A percentile compares a stretch with the other conserved stretches of the same genome.
Conservation (phyloP, 768 basidiomycete species). For the Mrakia gelida region DNA sequence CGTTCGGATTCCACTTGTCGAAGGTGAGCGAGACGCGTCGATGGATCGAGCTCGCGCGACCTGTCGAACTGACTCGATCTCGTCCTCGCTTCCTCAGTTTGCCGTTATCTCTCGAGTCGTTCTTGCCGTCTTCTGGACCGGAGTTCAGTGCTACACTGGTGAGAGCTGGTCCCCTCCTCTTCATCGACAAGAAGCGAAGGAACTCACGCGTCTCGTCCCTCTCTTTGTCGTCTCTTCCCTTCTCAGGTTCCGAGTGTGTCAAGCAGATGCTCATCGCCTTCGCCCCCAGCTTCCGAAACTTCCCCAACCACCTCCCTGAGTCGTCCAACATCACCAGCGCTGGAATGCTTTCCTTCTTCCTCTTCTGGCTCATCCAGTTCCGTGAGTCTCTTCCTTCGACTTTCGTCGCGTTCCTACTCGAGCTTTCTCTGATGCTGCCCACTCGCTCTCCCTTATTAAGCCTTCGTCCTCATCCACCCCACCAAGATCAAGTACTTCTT, state of each 20-base stretch:
- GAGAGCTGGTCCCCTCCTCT: background rate
- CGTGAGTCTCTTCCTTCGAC: background rate
- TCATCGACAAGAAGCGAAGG: background rate
- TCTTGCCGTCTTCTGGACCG: slow-evolving; percentile 28
- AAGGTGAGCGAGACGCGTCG: background rate
- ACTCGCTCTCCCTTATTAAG: background rate
- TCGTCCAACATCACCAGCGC: slow-evolving; percentile 36
- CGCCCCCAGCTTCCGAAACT: slow-evolving; percentile 33
- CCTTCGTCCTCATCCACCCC: slow-evolving; percentile 51
- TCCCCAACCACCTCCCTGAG: slow-evolving; percentile 38
- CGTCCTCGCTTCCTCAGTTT: background rate
- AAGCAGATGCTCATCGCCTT: slow-evolving; percentile 15
- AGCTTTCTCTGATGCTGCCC: background rate
- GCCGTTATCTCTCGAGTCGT: slow-evolving; percentile 29
- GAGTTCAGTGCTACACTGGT: slow-evolving; percentile 31
- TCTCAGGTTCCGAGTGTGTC: slow-evolving; percentile 5
- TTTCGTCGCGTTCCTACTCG: background rate
- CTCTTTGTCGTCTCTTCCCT: background rate
- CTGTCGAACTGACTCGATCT: background rate
- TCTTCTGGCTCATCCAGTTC: slow-evolving; percentile 34
- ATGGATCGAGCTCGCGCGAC: background rate
- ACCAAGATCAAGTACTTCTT: slow-evolving; percentile 74
- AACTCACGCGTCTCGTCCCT: background rate
- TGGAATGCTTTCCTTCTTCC: slow-evolving; percentile 36
- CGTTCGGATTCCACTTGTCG: slow-evolving; percentile 29